Conservation (phyloP, 2,329 filamentous ascomycete genomes). For the Parafenestella ontariensis region DNA sequence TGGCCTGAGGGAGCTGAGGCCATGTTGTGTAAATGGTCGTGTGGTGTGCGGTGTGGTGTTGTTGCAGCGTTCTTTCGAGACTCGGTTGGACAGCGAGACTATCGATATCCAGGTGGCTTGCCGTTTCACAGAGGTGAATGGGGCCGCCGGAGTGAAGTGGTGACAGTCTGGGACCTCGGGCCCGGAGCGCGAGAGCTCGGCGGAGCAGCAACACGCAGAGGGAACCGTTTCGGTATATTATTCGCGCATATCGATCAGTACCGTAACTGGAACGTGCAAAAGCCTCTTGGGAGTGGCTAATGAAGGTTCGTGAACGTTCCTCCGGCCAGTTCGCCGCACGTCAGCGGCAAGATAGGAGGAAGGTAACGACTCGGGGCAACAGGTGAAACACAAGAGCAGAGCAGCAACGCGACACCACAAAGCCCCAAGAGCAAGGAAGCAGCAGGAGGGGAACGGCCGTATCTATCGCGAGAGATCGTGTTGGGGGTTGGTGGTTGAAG, state of each 20-base stretch:
- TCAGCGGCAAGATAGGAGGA: slow-evolving; percentile 6
- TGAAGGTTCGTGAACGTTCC: slow-evolving; percentile 2
- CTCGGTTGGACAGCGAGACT: neutral
- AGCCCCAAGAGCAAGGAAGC: neutral
- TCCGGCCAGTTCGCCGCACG: neutral
- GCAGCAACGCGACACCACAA: neutral
- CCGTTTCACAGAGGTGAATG: slow-evolving; percentile 6
- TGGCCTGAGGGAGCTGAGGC: slow-evolving; percentile 32
- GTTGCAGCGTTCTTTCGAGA: neutral
- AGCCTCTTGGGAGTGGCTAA: slow-evolving; percentile 1
- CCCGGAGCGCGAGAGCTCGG: slow-evolving; percentile 16
- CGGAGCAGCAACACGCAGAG: slow-evolving; percentile 11
- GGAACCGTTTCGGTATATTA: slow-evolving; percentile 4
- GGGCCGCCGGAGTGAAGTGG: slow-evolving; percentile 9
- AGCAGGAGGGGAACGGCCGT: neutral
- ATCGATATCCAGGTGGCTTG: neutral
- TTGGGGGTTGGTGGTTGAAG: neutral
- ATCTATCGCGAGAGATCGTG: neutral
- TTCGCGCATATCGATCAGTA: slow-evolving; percentile 14
- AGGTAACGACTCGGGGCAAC: neutral
- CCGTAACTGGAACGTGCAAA: slow-evolving; percentile 3
- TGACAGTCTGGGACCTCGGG: slow-evolving; percentile 14
- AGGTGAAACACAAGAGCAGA: neutral
- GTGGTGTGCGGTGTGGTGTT: neutral
- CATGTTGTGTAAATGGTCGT: slow-evolving; percentile 39